These are phyloP conservation scores for Blastomyces parvus DNA, from an alignment of 2,329 filamentous ascomycete species.

Conservation along the genomic window DNA sequence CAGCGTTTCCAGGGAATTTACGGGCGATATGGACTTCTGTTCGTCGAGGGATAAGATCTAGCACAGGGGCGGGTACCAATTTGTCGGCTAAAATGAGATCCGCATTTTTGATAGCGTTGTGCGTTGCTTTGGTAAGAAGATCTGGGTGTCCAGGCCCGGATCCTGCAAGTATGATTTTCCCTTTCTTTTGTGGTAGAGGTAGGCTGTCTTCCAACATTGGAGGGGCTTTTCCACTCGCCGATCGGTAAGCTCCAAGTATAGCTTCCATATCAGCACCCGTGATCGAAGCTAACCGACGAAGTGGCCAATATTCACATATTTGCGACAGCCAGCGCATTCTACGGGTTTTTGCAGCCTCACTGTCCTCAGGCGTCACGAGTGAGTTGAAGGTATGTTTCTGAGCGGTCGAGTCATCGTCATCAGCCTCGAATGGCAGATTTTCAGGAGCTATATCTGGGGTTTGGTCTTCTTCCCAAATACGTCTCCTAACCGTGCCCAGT, in stretches of 20 bases:
- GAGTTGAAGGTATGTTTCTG: slow-evolving; percentile 79
- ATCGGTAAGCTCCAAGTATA: slow-evolving; percentile 62
- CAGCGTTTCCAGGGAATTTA: slow-evolving; percentile 96
- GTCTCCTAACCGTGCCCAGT: slow-evolving; percentile 61
- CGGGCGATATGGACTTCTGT: slow-evolving; percentile 85
- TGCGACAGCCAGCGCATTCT: slow-evolving; percentile 89
- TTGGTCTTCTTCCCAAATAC: slow-evolving; percentile 66
- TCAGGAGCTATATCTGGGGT: slow-evolving; percentile 36
- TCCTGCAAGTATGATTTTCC: slow-evolving; percentile 77
- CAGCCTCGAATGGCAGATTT: slow-evolving; percentile 36
- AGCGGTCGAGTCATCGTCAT: slow-evolving; percentile 39
- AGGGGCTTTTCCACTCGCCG: slow-evolving; percentile 16
- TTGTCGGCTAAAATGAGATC: slow-evolving; percentile 46
- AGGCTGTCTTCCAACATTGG: slow-evolving; percentile 10
- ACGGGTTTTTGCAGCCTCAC: slow-evolving; percentile 63
- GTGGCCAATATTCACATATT: slow-evolving; percentile 97
- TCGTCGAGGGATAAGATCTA: slow-evolving; percentile 81
- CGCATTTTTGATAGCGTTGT: slow-evolving; percentile 39
- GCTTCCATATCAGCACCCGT: slow-evolving; percentile 67
- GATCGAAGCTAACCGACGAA: slow-evolving; percentile 69
- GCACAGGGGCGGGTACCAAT: slow-evolving; percentile 61
- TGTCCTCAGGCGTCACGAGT: slow-evolving; percentile 60
- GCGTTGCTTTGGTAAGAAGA: slow-evolving; percentile 62
- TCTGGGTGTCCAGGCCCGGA: slow-evolving; percentile 89
- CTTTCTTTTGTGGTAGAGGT: slow-evolving; percentile 33